Evolutionary conservation across 192 early-diverging fungal species (phyloP), one percentile per base, ranked within the genome.

Genomic region (Chytriomyces sp.): DNA sequence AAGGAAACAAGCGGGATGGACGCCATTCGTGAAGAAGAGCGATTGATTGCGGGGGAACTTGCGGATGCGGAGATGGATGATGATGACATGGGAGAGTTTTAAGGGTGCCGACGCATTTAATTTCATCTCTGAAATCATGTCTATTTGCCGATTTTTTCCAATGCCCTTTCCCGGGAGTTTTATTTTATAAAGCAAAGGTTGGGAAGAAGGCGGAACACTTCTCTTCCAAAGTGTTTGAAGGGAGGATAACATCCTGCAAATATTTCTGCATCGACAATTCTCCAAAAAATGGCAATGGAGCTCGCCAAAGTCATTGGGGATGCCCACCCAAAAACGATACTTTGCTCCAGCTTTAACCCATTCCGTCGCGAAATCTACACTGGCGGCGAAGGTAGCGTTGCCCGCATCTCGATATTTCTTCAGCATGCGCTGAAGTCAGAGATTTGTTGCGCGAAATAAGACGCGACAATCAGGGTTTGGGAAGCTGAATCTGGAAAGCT

Each of bases 41-140:
- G 94, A 69, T 93, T 96, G 81, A 87, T 97, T 72, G 96, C 91
- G 3, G 93, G 96, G 71, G 95, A 98, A 86, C 94, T 98, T 66
- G 92, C 91, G 43, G 94, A 96, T 57, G 92, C 90, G 53, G 95
- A 96, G 61, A 83, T 93, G 74, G 93, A 91, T 67, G 94, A 95
- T 76, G 94, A 95, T 53, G 94, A 95, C 66, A 80, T 85, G 74
- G 88, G 61, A 61, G 77, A 75, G 45, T 78, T 69, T 71, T 79
- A 66, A 69, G 61, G 23, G 46, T n/a, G 16, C 47, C 70, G 45
- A 47, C 48, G 43, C n/a, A 45, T 6, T 6, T 57, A 57, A 20
- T 57, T 57, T 57, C 53, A 1, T 20, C 53, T 20, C 53, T 57
- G 13, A n/a, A 20, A 57, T 57, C 35, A 35, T 57, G 16, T 57